These are phyloP conservation scores for Paecilomyces variotii DNA, from an alignment of 2,329 filamentous ascomycete genomes.

Conservation along the genomic window DNA sequence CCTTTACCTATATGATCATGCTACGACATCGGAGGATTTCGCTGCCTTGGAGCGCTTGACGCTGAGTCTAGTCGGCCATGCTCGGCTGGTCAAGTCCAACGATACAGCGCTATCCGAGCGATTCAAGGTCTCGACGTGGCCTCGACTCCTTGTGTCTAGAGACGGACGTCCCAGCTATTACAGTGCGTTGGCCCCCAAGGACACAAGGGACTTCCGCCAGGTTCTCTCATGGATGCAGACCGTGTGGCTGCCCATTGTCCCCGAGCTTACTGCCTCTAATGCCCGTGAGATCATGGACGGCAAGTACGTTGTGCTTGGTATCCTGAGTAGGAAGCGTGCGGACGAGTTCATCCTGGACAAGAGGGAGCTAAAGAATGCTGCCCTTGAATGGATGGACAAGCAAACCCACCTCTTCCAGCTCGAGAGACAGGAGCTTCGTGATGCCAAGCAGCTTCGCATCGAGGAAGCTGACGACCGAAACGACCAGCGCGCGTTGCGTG, in stretches of 20 bases:
- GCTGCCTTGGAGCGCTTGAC: conserved; percentile 77
- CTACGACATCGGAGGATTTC: conserved; percentile 89
- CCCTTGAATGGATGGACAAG: conserved; percentile 96
- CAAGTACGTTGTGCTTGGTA: conserved; percentile 87
- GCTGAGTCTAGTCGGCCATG: conserved; percentile 81
- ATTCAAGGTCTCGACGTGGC: conserved; percentile 96
- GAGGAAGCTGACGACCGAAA: conserved; percentile 92
- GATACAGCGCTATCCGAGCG: conserved; percentile 66
- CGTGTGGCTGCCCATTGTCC: conserved; percentile 92
- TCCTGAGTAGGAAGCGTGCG: conserved; percentile 70
- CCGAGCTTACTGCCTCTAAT: conserved; percentile 84
- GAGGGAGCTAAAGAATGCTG: conserved; percentile 89
- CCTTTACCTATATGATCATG: conserved; percentile 94
- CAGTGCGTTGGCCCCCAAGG: conserved; percentile 72
- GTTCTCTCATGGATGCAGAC: conserved; percentile 90
- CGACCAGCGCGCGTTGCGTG: conserved; percentile 76
- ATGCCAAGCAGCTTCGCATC: conserved; percentile 89
- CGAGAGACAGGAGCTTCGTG: conserved; percentile 84
- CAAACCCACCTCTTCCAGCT: conserved; percentile 85
- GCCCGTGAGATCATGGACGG: conserved; percentile 91
- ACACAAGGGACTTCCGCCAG: conserved; percentile 80
- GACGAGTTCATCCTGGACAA: conserved; percentile 72
- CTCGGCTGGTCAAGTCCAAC: conserved; percentile 84
- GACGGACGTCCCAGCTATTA: conserved; percentile 90
- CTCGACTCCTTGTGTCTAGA: conserved; percentile 79